phyloP scores from a whole-genome alignment of 2,329 filamentous ascomycete genomes.

The Talaromyces atroroseus region DNA sequence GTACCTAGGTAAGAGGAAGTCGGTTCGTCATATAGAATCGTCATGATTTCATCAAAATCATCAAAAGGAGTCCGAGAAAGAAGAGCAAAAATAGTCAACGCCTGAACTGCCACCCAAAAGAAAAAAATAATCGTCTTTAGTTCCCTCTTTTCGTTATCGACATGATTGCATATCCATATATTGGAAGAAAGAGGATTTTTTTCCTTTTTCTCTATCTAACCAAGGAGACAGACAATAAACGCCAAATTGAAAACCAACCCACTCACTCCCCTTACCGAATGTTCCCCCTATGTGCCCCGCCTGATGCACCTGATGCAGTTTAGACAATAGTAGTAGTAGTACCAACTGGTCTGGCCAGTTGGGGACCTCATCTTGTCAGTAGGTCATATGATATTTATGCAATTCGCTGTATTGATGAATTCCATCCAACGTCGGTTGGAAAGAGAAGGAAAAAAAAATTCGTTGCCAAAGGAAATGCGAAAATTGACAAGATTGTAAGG shows the following conservation, averaged over 20 bases:
- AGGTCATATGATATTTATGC: slow-evolving; percentile 5
- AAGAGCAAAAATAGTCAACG: background rate
- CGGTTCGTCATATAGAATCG: background rate
- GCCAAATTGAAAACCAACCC: background rate
- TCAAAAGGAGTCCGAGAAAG: background rate
- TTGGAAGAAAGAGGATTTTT: background rate
- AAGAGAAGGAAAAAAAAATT: background rate
- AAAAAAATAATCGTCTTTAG: no score
- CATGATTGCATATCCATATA: no score
- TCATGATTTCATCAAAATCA: background rate
- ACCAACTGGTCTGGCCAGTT: background rate
- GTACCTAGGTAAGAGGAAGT: background rate
- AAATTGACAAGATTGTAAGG: background rate
- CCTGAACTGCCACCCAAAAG: background rate
- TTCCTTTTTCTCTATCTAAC: background rate
- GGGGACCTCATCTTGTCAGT: background rate
- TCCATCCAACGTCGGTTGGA: background rate
- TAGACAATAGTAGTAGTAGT: background rate
- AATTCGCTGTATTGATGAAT: slow-evolving; percentile 3
- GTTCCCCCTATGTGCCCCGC: background rate
- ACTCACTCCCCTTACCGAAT: background rate
- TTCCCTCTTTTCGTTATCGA: background rate
- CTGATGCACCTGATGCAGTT: background rate
- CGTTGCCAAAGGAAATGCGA: background rate
- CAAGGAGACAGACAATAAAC: background rate